Evolutionary conservation across 306 rosid species (phyloP).

Genomic region (Prunus dulcis): DNA sequence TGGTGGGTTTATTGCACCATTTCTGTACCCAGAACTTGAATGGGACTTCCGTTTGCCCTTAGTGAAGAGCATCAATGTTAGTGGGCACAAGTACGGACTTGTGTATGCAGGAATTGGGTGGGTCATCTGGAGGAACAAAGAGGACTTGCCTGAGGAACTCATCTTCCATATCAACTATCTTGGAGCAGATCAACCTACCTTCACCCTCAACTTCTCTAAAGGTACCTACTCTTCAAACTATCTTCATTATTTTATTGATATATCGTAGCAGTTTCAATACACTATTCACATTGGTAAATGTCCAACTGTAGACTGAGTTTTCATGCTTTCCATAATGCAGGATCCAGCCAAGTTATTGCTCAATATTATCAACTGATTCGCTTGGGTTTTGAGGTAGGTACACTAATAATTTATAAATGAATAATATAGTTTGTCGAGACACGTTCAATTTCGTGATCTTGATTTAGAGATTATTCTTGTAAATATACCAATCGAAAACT

Average conservation of each 20-base stretch:
- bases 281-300: no score
- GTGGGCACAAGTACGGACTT: conserved; percentile 92
- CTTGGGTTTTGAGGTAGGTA: conserved; percentile 69
- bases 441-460: no score
- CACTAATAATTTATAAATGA: neutral
- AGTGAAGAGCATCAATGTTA: conserved; percentile 92
- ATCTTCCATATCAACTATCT: conserved; percentile 95
- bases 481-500: no score
- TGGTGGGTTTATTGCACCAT: conserved; percentile 94
- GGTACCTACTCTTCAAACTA: conserved; percentile 26
- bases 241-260: neutral
- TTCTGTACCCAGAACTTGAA: conserved; percentile 78
- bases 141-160: conserved; percentile 88
- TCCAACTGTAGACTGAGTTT: neutral
- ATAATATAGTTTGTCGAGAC: neutral
- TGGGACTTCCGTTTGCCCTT: conserved; percentile 86
- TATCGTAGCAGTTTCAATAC: no score
- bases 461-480: no score
- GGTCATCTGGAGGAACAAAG: conserved; percentile 83
- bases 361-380: conserved; percentile 92
- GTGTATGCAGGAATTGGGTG: conserved; percentile 95
- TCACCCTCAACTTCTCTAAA: conserved; percentile 96
- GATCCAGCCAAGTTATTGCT: conserved; percentile 92
- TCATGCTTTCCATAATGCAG: conserved; percentile 33
- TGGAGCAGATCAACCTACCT: conserved; percentile 95